phyloP scores from a whole-genome alignment of 2,329 filamentous ascomycete genomes.

The Kalmusia sp. region DNA sequence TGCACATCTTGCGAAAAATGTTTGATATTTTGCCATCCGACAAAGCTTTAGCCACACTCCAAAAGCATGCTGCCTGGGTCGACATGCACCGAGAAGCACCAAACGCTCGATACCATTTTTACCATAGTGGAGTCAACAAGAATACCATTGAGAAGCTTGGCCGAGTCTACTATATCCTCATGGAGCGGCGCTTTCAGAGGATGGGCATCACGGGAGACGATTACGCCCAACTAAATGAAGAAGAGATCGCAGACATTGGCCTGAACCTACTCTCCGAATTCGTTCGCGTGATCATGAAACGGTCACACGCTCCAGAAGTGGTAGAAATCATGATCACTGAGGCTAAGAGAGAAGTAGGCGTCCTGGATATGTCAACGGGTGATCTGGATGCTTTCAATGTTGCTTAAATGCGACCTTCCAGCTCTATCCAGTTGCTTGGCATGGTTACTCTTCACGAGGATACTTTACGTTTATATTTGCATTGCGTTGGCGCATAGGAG shows the following conservation, averaged over 20 bases:
- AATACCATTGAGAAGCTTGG: slow-evolving; percentile 22
- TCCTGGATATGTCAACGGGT: slow-evolving; percentile 35
- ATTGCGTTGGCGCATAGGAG: slow-evolving; percentile 4
- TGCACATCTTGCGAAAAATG: slow-evolving; percentile 35
- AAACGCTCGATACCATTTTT: slow-evolving; percentile 16
- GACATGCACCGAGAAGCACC: slow-evolving; percentile 25
- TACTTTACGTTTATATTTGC: not conserved
- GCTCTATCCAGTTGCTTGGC: no score
- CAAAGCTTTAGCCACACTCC: slow-evolving; percentile 27
- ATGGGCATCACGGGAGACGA: slow-evolving; percentile 23
- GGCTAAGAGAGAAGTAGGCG: slow-evolving; percentile 31
- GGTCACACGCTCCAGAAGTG: slow-evolving; percentile 24
- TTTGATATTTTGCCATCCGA: slow-evolving; percentile 37
- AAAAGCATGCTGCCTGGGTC: slow-evolving; percentile 38
- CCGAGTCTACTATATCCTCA: slow-evolving; percentile 28
- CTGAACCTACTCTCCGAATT: slow-evolving; percentile 42
- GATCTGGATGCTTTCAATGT: slow-evolving; percentile 40
- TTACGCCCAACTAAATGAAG: slow-evolving; percentile 20
- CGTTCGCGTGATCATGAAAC: slow-evolving; percentile 35
- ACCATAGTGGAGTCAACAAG: slow-evolving; percentile 20
- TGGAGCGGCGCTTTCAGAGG: slow-evolving; percentile 22
- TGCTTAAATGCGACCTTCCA: slow-evolving; percentile 9
- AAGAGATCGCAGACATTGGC: slow-evolving; percentile 30
- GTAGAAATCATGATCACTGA: slow-evolving; percentile 40
- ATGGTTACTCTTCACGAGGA: no score